A percentile compares a stretch with the other conserved stretches of the same genome.
phyloP scores from a whole-genome alignment of 1,139 yeast species.

The Debaryomyces sp. region DNA sequence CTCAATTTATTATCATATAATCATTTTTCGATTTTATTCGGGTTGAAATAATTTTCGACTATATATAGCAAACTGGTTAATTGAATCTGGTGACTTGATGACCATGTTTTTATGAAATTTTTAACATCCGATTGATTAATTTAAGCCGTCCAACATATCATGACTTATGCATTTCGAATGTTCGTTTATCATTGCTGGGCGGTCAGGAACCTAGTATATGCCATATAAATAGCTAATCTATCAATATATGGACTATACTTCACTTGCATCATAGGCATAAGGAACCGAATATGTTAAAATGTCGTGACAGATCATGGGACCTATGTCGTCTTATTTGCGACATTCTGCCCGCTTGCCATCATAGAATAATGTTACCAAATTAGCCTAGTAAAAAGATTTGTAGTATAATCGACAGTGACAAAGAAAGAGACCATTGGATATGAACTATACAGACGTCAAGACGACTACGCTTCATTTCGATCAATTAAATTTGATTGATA shows the following conservation, averaged over 20 bases:
- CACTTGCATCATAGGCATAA: constrained; percentile 1
- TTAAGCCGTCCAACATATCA: background rate
- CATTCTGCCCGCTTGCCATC: background rate
- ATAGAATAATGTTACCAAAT: background rate
- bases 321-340: background rate
- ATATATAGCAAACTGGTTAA: constrained; percentile 4
- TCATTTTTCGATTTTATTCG: background rate
- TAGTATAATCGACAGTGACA: background rate
- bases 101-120: constrained; percentile 1
- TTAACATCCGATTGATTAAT: background rate
- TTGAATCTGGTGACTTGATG: constrained; percentile 3
- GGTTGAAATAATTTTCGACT: background rate
- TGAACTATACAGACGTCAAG: constrained; percentile 3
- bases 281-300: background rate
- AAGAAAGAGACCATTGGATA: background rate
- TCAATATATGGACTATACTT: background rate
- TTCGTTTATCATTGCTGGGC: background rate
- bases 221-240: background rate
- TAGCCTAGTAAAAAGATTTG: background rate
- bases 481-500: constrained; percentile 11
- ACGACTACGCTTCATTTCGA: constrained; percentile 1
- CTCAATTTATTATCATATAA: background rate
- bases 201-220: background rate
- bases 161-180: background rate
- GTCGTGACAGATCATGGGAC: background rate